A percentile compares a stretch with the other conserved stretches of the same genome.
Conservation (phyloP, 2,329 filamentous ascomycete species). For the Diaporthe australafricana region DNA sequence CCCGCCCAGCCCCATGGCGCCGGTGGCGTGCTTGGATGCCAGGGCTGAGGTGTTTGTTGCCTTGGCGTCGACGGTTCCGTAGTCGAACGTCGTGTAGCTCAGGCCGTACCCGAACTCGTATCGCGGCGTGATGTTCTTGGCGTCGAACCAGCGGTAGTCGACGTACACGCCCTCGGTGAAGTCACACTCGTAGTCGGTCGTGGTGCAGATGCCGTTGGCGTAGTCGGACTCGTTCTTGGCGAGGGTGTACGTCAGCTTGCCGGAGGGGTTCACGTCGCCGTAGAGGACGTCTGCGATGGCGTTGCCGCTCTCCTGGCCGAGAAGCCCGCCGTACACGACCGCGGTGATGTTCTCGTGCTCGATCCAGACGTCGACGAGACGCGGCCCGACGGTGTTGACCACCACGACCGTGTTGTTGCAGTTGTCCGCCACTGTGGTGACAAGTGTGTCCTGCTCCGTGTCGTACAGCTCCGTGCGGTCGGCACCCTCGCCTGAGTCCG, state of each 20-base stretch:
- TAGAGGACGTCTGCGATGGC: conserved; percentile 71
- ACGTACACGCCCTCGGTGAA: conserved; percentile 49
- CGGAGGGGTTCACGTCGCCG: conserved; percentile 69
- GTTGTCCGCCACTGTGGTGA: conserved; percentile 67
- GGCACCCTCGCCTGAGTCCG: conserved; percentile 68
- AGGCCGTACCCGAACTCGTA: conserved; percentile 65
- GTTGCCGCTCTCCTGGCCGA: conserved; percentile 72
- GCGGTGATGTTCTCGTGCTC: conserved; percentile 71
- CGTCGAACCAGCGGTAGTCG: conserved; percentile 68
- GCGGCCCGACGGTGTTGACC: conserved; percentile 72
- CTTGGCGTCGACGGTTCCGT: not conserved
- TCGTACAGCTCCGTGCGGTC: conserved; percentile 40
- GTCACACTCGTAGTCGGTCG: conserved; percentile 12
- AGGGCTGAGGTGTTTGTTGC: not conserved
- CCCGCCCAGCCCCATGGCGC: not conserved
- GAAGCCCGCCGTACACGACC: conserved; percentile 69
- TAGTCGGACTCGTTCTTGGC: conserved; percentile 63
- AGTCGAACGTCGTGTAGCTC: conserved; percentile 43
- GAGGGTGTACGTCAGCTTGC: conserved; percentile 69
- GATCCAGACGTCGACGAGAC: conserved; percentile 68
- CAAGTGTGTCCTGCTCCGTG: conserved; percentile 60
- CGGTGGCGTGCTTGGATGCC: not conserved
- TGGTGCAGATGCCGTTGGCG: conserved; percentile 52
- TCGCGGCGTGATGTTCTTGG: conserved; percentile 59
- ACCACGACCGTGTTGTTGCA: conserved; percentile 78